These are phyloP conservation scores for Dentipellis sp. DNA, from an alignment of 768 basidiomycete species.

Conservation along the genomic window DNA sequence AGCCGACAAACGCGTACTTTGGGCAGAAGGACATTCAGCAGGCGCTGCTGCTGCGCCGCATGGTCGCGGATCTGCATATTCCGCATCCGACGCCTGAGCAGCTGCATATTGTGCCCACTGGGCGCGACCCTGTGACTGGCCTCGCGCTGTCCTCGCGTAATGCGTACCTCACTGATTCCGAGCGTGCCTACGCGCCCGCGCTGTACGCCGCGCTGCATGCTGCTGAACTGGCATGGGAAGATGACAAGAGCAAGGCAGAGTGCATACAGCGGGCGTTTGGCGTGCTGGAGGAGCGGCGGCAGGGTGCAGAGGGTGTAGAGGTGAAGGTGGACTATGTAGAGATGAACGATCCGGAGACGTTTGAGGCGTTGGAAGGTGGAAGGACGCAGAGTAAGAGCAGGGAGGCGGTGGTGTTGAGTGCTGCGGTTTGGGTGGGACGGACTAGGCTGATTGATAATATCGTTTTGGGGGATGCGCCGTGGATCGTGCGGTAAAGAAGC, in stretches of 20 bases:
- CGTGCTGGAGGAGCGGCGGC: conserved; percentile 27
- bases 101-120: conserved; percentile 84
- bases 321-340: conserved; percentile 79
- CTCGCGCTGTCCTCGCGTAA: conserved; percentile 92
- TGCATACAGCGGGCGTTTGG: conserved; percentile 36
- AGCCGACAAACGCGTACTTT: conserved; percentile 92
- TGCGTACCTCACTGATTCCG: conserved; percentile 59
- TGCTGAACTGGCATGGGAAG: conserved; percentile 47
- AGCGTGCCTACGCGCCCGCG: conserved; percentile 47
- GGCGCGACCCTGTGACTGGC: conserved; percentile 50
- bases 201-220: conserved; percentile 61
- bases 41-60: conserved; percentile 70
- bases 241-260: conserved; percentile 38
- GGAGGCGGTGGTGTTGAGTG: conserved; percentile 63
- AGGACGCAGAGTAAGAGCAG: conserved; percentile 17
- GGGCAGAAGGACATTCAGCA: conserved; percentile 91
- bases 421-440: conserved; percentile 76
- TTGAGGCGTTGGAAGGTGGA: conserved; percentile 45
- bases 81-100: conserved; percentile 62
- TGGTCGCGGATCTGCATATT: conserved; percentile 75
- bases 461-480: conserved; percentile 47
- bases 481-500: conserved; percentile 20
- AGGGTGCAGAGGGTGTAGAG: conserved; percentile 30
- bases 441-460: conserved; percentile 94
- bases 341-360: conserved; percentile 74